Conservation (phyloP, 2,329 filamentous ascomycete genomes). For the Fusarium odoratissimum region DNA sequence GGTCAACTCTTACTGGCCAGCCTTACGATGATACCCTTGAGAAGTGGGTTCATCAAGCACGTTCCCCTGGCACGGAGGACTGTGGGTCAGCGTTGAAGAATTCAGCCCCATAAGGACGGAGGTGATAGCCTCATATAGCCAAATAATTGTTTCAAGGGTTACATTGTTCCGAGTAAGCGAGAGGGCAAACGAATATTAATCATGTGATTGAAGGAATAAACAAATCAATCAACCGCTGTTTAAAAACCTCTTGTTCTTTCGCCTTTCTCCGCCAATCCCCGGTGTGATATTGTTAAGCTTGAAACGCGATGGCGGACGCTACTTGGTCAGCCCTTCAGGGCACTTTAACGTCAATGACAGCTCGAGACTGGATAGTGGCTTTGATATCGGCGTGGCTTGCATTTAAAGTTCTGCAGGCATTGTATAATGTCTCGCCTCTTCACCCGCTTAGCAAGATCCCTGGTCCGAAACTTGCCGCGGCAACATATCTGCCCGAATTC, state of each 20-base stretch:
- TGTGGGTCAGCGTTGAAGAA: not conserved
- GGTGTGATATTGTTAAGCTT: not conserved
- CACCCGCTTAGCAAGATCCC: conserved; percentile 18
- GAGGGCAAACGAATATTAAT: not conserved
- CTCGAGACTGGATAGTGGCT: not conserved
- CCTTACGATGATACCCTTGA: accelerated
- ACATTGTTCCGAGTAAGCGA: not conserved
- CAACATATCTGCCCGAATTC: conserved; percentile 22
- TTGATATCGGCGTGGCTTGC: not conserved
- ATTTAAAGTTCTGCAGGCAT: not conserved
- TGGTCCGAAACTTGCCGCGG: conserved; percentile 16
- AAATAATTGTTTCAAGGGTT: not conserved
- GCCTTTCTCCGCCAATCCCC: not conserved
- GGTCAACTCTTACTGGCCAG: not conserved
- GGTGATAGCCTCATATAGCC: not conserved
- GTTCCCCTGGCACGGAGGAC: not conserved
- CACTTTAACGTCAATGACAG: not conserved
- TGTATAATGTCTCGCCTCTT: conserved; percentile 22
- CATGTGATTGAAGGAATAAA: not conserved
- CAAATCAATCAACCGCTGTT: not conserved
- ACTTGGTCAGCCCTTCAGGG: not conserved
- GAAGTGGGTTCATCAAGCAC: not conserved
- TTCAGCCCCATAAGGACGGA: not conserved
- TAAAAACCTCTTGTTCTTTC: not conserved
- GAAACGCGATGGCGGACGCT: not conserved